Evolutionary conservation across 306 rosid species (phyloP).

Genomic region (Acacia crassicarpa): DNA sequence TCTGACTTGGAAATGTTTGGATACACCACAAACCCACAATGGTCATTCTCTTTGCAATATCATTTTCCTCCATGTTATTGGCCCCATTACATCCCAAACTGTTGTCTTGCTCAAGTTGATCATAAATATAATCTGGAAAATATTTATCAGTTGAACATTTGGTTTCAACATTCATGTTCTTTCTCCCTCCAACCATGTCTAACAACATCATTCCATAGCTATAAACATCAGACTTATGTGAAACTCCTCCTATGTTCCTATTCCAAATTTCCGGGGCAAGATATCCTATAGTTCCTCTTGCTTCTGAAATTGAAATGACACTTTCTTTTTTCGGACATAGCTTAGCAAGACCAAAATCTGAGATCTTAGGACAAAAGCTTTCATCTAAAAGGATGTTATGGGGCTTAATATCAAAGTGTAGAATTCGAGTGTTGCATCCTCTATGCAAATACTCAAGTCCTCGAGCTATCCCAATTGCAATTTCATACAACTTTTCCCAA

Average conservation of each 20-base stretch:
- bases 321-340: conserved; percentile 35
- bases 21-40: conserved; percentile 43
- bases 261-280: conserved; percentile 21
- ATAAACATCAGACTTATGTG: conserved; percentile 32
- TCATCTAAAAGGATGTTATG: conserved; percentile 51
- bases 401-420: conserved; percentile 60
- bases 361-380: conserved; percentile 46
- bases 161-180: neutral
- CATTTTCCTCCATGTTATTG: conserved; percentile 5
- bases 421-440: conserved; percentile 50
- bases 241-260: conserved; percentile 9
- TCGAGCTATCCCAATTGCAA: conserved; percentile 45
- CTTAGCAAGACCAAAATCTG: conserved; percentile 55
- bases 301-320: conserved; percentile 19
- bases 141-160: conserved; percentile 1
- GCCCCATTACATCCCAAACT: neutral
- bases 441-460: conserved; percentile 51
- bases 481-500: conserved; percentile 34
- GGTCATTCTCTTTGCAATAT: conserved; percentile 17
- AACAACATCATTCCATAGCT: conserved; percentile 10
- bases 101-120: neutral
- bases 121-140: conserved; percentile 30
- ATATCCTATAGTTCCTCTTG: conserved; percentile 27
- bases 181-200: conserved; percentile 26
- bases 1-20: conserved; percentile 17